A percentile compares a stretch with the other conserved stretches of the same genome.
Conservation (phyloP, 495 filamentous ascomycete genomes). For the Schizothecium vesticola region DNA sequence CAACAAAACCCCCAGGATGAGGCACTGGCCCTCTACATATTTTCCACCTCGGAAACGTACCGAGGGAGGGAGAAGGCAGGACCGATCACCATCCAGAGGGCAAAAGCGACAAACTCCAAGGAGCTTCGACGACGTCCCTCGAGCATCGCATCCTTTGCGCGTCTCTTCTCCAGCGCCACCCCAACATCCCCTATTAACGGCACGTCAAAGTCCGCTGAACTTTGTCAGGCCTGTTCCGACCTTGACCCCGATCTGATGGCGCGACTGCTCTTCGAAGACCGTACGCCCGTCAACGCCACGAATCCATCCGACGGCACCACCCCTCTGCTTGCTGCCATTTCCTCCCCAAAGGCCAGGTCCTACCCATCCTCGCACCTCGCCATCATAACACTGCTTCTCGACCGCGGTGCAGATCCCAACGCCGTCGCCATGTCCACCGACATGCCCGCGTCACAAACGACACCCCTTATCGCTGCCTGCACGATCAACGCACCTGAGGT, state of each 20-base stretch:
- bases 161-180: neutral
- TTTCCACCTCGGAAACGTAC: neutral
- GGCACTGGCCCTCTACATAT: neutral
- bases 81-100: neutral
- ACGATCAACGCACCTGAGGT: slow-evolving; percentile 4
- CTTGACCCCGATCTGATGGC: neutral
- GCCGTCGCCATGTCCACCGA: neutral
- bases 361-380: slow-evolving; percentile 14
- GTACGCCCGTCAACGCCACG: neutral
- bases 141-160: neutral
- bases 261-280: neutral
- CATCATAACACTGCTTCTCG: slow-evolving; percentile 19
- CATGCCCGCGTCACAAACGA: neutral
- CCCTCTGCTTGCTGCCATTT: neutral
- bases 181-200: neutral
- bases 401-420: slow-evolving; percentile 22
- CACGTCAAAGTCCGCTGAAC: neutral
- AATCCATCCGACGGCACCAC: neutral
- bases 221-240: neutral
- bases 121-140: neutral
- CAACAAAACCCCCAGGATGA: neutral
- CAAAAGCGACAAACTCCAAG: neutral
- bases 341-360: neutral
- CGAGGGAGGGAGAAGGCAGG: neutral
- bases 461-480: slow-evolving; percentile 6